These are phyloP conservation scores for Geranomyces michiganensis DNA, from an alignment of 192 early-diverging fungal species.

Conservation along the genomic window DNA sequence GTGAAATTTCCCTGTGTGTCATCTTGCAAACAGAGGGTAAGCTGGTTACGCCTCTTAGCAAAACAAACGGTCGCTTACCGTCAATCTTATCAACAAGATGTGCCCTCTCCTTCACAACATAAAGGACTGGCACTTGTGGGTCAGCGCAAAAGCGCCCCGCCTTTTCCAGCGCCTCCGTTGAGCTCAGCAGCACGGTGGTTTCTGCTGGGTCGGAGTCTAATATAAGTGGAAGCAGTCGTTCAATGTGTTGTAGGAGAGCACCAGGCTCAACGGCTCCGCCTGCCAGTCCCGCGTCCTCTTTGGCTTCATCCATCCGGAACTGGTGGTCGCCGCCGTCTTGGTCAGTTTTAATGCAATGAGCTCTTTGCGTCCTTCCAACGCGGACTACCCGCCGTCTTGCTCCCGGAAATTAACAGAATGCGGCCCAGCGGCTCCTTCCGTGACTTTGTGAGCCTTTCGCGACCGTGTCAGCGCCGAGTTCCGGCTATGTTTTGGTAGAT, in stretches of 20 bases:
- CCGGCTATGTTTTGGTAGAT: no score
- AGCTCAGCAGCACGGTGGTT: slow-evolving; percentile 61
- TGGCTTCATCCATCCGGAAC: slow-evolving; percentile 22
- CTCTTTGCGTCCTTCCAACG: no score
- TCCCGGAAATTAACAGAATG: no score
- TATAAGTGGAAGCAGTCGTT: slow-evolving; percentile 66
- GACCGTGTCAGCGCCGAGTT: no score
- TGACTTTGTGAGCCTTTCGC: no score
- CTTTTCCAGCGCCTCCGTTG: slow-evolving; percentile 72
- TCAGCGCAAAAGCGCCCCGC: slow-evolving; percentile 79
- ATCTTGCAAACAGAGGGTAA: neutral
- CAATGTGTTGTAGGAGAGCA: slow-evolving; percentile 29
- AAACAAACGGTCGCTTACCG: neutral
- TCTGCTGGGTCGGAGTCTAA: slow-evolving; percentile 70
- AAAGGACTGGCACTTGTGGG: slow-evolving; percentile 68
- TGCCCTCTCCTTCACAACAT: slow-evolving; percentile 77
- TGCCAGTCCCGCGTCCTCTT: slow-evolving; percentile 5
- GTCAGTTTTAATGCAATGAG: neutral
- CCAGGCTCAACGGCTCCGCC: slow-evolving; percentile 11
- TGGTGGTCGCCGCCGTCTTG: neutral
- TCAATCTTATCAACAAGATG: slow-evolving; percentile 41
- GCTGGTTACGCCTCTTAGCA: neutral
- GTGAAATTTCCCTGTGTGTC: neutral
- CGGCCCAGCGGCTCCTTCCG: no score
- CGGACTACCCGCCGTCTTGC: no score